Conservation (phyloP, 306 rosid species). For the Oemleria cerasiformis region DNA sequence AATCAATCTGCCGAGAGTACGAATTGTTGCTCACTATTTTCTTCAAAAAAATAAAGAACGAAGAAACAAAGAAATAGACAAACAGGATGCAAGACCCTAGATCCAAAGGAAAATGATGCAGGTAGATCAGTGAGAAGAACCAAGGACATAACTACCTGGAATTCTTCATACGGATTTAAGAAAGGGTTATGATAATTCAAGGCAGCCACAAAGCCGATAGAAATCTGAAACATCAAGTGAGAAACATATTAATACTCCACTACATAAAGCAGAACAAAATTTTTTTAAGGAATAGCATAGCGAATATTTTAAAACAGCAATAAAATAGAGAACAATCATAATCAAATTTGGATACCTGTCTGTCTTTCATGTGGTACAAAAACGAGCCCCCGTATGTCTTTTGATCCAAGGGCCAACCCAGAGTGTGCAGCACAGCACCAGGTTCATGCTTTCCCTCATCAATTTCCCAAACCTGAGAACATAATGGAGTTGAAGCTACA, state of each 20-base stretch:
- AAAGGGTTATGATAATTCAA: conserved; percentile 81
- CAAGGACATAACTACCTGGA: conserved; percentile 55
- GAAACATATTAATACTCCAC: conserved; percentile 12
- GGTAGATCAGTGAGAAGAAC: not conserved
- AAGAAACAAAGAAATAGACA: not conserved
- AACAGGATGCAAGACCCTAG: not conserved
- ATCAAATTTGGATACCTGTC: conserved; percentile 43
- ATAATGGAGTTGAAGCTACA: not conserved
- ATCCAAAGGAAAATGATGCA: not conserved
- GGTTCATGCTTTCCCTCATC: conserved; percentile 74
- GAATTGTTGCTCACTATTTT: not conserved
- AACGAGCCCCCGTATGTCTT: conserved; percentile 96
- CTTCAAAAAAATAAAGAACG: not conserved
- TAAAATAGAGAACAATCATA: not conserved
- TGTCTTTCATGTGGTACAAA: conserved; percentile 90
- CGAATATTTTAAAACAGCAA: not conserved
- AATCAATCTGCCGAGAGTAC: not conserved
- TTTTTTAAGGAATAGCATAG: conserved; percentile 3
- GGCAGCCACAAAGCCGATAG: conserved; percentile 87
- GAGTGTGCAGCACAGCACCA: conserved; percentile 81
- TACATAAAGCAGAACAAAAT: conserved; percentile 14
- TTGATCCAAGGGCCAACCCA: conserved; percentile 93
- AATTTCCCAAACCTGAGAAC: conserved; percentile 86
- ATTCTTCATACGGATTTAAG: conserved; percentile 88
- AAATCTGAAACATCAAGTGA: conserved; percentile 49